Evolutionary conservation across 2,329 filamentous ascomycete species (phyloP).

Genomic region (Emergomyces africanus): DNA sequence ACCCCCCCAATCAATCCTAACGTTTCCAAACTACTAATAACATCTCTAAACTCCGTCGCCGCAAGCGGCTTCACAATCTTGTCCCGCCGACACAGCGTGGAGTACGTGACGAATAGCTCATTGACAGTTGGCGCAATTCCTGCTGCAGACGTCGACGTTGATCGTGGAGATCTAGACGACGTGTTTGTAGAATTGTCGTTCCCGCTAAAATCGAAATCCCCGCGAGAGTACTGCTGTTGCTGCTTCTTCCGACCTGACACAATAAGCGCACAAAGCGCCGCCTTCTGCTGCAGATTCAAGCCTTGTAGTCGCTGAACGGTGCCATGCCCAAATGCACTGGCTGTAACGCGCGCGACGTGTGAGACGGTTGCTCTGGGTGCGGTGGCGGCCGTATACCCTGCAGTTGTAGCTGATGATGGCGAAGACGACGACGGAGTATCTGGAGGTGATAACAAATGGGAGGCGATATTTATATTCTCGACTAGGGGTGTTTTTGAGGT

Average conservation of each 20-base stretch:
- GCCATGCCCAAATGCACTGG: conserved; percentile 80
- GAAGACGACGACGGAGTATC: conserved; percentile 69
- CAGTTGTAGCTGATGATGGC: conserved; percentile 34
- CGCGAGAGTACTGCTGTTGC: not conserved
- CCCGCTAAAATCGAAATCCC: not conserved
- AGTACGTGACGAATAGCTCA: conserved; percentile 72
- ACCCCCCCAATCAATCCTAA: conserved; percentile 63
- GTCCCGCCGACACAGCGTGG: conserved; percentile 67
- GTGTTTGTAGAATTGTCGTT: conserved; percentile 21
- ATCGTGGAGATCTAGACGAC: conserved; percentile 47
- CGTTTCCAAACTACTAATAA: conserved; percentile 79
- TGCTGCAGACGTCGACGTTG: conserved; percentile 17
- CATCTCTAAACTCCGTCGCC: conserved; percentile 85
- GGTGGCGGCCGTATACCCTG: conserved; percentile 55
- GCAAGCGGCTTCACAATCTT: conserved; percentile 83
- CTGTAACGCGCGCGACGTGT: conserved; percentile 84
- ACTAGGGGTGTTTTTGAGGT: conserved; percentile 33
- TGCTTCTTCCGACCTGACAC: conserved; percentile 60
- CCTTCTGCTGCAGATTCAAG: conserved; percentile 93
- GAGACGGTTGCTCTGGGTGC: conserved; percentile 81
- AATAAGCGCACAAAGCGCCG: conserved; percentile 75
- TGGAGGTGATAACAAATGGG: conserved; percentile 46
- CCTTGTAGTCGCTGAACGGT: conserved; percentile 70
- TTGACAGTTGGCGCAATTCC: conserved; percentile 64
- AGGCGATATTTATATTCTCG: not conserved